Conservation (phyloP, 148 eudicot species). For the Talinum fruticosum region DNA sequence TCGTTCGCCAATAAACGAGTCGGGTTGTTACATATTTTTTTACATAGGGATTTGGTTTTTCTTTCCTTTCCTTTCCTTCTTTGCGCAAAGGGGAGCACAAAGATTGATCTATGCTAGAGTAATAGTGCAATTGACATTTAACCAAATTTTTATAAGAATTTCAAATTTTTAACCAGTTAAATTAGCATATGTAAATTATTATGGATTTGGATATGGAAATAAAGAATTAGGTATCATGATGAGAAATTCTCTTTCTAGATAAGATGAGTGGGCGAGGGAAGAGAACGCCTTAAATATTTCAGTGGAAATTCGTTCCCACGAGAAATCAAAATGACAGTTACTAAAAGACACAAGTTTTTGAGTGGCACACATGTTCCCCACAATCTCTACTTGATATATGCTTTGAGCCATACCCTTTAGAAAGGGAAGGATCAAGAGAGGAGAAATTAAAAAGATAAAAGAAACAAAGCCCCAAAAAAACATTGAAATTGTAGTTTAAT, state of each 20-base stretch:
- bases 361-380: constrained; percentile 35
- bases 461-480: not conserved
- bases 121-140: no score
- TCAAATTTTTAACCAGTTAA: no score
- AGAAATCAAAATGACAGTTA: constrained; percentile 24
- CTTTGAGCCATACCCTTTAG: constrained; percentile 10
- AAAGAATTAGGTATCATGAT: not conserved
- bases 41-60: no score
- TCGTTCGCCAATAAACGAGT: no score
- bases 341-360: constrained; percentile 21
- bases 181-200: no score
- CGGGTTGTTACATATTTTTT: no score
- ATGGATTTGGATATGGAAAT: no score
- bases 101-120: no score
- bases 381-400: constrained; percentile 22
- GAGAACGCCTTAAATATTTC: not conserved
- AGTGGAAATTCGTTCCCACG: constrained; percentile 27
- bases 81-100: not conserved
- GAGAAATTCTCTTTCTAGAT: constrained; percentile 17
- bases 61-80: no score
- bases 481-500: not conserved
- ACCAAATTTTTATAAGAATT: no score
- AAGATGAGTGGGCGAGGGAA: constrained; percentile 12
- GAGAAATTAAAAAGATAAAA: no score
- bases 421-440: constrained; percentile 2